Percentiles rank a stretch among this genome's conserved stretches.
Conservation (phyloP, 495 filamentous ascomycete species). For the Penicillium steckii region DNA sequence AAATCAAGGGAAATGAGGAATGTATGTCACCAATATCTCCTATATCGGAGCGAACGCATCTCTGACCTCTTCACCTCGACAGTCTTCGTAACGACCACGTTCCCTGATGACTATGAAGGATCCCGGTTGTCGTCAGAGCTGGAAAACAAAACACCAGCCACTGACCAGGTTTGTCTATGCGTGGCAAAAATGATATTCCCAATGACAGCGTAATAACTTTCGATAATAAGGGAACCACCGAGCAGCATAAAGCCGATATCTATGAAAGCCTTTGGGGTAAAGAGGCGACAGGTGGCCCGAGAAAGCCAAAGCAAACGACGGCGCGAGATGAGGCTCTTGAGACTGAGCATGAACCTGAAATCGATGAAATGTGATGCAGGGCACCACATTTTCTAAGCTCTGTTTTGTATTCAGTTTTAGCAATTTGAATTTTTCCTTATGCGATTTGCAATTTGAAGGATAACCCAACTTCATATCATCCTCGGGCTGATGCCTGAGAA, state of each 20-base stretch:
- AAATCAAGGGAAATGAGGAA: slow-evolving; percentile 11
- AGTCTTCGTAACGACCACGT: slow-evolving; percentile 17
- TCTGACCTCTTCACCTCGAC: too few species aligned
- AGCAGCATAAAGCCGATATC: slow-evolving; percentile 14
- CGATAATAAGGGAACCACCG: slow-evolving; percentile 9
- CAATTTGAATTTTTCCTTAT: too few species aligned
- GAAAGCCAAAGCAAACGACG: not conserved
- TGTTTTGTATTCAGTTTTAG: too few species aligned
- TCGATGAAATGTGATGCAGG: slow-evolving; percentile 21
- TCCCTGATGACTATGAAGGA: slow-evolving; percentile 19
- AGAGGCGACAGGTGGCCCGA: not conserved
- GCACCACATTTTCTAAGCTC: too few species aligned
- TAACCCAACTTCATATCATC: too few species aligned
- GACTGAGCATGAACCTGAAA: slow-evolving; percentile 11
- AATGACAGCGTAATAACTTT: not conserved
- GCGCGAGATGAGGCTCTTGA: not conserved
- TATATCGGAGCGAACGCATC: not conserved
- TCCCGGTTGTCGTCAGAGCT: slow-evolving; percentile 10
- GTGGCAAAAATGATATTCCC: not conserved
- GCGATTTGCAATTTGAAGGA: too few species aligned
- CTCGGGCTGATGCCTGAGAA: too few species aligned
- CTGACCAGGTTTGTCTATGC: not conserved
- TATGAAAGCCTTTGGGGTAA: slow-evolving; percentile 14
- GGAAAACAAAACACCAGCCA: not conserved
- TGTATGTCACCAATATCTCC: slow-evolving; percentile 3